Conservation (phyloP, 2,329 filamentous ascomycete genomes). For the Metarhizium anisopliae region DNA sequence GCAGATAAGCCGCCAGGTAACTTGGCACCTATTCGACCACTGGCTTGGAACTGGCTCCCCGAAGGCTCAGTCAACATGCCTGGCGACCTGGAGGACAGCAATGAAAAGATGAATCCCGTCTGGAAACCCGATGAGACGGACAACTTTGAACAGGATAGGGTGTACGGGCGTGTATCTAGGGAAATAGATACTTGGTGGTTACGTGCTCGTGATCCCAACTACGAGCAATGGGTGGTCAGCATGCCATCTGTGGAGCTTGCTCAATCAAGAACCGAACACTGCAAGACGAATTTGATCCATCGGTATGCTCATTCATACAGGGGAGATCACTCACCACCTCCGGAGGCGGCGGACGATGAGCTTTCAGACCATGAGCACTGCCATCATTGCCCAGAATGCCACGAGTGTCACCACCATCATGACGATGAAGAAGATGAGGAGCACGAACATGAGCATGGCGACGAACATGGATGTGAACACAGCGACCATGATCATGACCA, state of each 20-base stretch:
- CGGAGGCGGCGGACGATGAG: conserved; percentile 28
- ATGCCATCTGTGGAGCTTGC: conserved; percentile 55
- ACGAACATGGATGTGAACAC: conserved; percentile 12
- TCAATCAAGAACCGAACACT: conserved; percentile 46
- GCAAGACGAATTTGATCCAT: conserved; percentile 50
- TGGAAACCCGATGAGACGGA: conserved; percentile 45
- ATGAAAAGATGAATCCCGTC: conserved; percentile 35
- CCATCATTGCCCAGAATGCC: conserved; percentile 22
- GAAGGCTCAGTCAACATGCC: conserved; percentile 22
- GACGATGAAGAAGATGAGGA: conserved; percentile 15
- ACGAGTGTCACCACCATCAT: conserved; percentile 21
- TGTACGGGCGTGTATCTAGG: conserved; percentile 52
- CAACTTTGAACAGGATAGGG: conserved; percentile 49
- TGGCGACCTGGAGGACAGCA: conserved; percentile 25
- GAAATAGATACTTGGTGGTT: conserved; percentile 61
- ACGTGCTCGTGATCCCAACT: conserved; percentile 49
- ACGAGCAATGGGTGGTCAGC: conserved; percentile 46
- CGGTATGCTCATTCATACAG: conserved; percentile 40
- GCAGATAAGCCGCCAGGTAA: conserved; percentile 40
- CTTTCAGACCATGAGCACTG: conserved; percentile 29
- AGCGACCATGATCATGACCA: conserved; percentile 21
- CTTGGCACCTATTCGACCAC: conserved; percentile 38
- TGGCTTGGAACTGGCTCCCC: conserved; percentile 49
- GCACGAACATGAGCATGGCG: conserved; percentile 12
- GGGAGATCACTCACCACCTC: conserved; percentile 28